Evolutionary conservation across 495 filamentous ascomycete genomes (phyloP).

Genomic region (Annulohypoxylon moriforme): DNA sequence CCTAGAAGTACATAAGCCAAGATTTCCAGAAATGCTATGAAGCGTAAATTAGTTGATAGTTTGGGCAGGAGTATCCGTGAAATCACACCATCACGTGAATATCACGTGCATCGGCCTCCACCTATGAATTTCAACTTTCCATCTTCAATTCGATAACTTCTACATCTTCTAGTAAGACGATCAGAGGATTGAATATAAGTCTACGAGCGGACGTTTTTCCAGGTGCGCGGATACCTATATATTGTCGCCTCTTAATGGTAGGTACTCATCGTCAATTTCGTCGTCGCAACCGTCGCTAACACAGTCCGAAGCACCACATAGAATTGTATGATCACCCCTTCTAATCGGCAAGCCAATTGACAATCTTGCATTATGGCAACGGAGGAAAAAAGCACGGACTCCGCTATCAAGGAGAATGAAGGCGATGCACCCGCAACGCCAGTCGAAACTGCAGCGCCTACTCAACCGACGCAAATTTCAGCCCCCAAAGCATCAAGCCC

Average conservation of each 20-base stretch:
- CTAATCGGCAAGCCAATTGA: neutral
- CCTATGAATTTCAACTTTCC: conserved; percentile 38
- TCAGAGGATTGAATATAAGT: conserved; percentile 1
- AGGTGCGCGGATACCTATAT: neutral
- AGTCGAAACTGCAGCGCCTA: neutral
- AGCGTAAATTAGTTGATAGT: neutral
- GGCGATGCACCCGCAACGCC: conserved; percentile 2
- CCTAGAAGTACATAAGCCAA: neutral
- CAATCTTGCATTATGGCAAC: neutral
- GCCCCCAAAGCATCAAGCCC: conserved; percentile 34
- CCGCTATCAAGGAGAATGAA: conserved; percentile 6
- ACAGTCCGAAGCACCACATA: neutral
- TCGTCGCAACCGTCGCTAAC: conserved; percentile 5
- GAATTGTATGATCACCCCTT: neutral
- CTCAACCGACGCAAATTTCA: conserved; percentile 1
- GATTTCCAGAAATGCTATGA: neutral
- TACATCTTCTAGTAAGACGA: conserved; percentile 4
- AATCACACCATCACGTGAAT: conserved; percentile 43
- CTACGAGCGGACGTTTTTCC: conserved; percentile 7
- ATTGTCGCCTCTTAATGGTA: neutral
- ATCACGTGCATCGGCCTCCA: conserved; percentile 44
- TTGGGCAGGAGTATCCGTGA: conserved; percentile 10
- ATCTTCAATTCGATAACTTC: conserved; percentile 24
- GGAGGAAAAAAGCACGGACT: conserved; percentile 19
- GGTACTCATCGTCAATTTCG: neutral